Conservation (phyloP, 371 early-diverging fungal species). For the Coemansia sp. region DNA sequence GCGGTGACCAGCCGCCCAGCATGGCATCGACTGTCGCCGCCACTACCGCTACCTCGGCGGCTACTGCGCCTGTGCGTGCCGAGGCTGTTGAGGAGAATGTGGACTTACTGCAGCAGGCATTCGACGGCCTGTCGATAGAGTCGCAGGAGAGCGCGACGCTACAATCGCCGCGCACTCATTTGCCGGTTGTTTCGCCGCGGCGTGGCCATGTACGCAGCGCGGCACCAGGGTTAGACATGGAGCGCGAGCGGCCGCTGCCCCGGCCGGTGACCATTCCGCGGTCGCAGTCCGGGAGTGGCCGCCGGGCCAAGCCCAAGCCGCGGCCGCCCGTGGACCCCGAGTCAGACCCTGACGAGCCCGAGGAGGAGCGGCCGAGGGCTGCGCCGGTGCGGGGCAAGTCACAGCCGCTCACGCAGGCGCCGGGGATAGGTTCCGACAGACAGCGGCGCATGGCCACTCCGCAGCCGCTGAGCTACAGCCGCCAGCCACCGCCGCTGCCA, state of each 20-base stretch:
- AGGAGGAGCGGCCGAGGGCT: background rate
- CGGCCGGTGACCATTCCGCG: conserved; percentile 28
- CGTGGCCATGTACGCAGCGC: conserved; percentile 26
- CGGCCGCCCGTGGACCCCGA: background rate
- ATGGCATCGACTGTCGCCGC: background rate
- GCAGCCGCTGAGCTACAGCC: background rate
- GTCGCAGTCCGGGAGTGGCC: background rate
- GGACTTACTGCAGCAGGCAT: conserved; percentile 18
- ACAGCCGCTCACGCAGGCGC: conserved; percentile 29
- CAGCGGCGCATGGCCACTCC: background rate
- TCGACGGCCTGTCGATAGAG: conserved; percentile 24
- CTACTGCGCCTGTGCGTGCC: too few relatives aligned
- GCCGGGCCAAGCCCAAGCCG: background rate
- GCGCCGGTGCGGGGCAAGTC: conserved; percentile 31
- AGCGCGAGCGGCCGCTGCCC: conserved; percentile 30
- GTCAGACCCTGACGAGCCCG: conserved; percentile 2
- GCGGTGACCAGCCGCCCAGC: conserved; percentile 1
- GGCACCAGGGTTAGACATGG: conserved; percentile 25
- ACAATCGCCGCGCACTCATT: background rate
- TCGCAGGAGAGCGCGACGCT: background rate
- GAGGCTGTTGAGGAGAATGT: conserved; percentile 2
- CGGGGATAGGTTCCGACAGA: conserved; percentile 4
- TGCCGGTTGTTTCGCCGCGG: background rate
- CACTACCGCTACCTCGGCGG: background rate
- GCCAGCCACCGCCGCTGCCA: background rate